phyloP scores from a whole-genome alignment of 176 grass and related monocot genomes.

The Cocos nucifera region DNA sequence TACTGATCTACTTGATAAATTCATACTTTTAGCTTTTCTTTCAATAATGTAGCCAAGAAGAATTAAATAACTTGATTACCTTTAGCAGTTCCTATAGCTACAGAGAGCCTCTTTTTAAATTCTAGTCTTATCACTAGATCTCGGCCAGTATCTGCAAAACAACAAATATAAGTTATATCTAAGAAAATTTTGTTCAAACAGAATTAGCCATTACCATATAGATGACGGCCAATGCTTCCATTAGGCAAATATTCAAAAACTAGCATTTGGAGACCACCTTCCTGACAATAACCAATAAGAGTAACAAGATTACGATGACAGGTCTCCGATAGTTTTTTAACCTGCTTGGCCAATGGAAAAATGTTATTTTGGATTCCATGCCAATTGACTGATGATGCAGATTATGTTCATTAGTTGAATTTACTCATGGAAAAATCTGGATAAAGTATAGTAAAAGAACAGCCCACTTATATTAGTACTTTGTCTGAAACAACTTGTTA shows the following conservation, averaged over 20 bases:
- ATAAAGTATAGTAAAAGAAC: no score
- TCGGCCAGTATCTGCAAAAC: constrained; percentile 36
- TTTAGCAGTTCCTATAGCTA: constrained; percentile 92
- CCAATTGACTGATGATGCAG: no score
- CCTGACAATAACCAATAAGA: constrained; percentile 76
- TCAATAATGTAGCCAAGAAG: neutral
- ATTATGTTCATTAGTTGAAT: no score
- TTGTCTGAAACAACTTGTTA: no score
- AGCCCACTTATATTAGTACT: no score
- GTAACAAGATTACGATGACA: constrained; percentile 77
- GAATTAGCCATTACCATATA: constrained; percentile 53
- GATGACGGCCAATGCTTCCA: constrained; percentile 63
- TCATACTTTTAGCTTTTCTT: no score
- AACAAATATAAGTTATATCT: neutral
- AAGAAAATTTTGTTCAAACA: no score
- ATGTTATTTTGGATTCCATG: no score
- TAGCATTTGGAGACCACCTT: constrained; percentile 74
- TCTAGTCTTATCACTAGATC: constrained; percentile 62
- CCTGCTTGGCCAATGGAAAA: constrained; percentile 24
- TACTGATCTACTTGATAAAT: no score
- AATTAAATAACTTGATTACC: constrained; percentile 23
- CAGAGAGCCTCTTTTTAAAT: constrained; percentile 87
- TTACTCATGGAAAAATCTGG: no score
- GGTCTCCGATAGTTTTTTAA: constrained; percentile 56
- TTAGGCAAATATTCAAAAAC: constrained; percentile 88